phyloP scores from a whole-genome alignment of 139 green algal species.

The Micractinium sp. region DNA sequence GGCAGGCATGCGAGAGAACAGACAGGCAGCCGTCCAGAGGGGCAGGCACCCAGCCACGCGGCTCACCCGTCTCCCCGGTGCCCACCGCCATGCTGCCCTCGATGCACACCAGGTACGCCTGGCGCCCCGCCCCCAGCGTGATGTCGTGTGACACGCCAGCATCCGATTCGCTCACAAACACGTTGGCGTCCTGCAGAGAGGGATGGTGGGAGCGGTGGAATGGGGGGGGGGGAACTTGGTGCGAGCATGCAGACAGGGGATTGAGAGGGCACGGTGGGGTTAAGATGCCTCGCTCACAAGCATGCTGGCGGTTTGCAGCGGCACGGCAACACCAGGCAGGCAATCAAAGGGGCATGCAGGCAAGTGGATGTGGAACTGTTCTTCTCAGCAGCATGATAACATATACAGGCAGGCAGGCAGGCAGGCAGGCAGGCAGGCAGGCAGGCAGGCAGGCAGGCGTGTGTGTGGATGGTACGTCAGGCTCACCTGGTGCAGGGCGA shows the following conservation, averaged over 20 bases:
- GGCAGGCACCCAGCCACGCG: too few species aligned
- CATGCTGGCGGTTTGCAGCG: slow-evolving; percentile 73
- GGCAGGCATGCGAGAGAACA: too few species aligned
- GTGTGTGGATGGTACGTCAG: too few species aligned
- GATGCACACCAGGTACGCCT: slow-evolving; percentile 70
- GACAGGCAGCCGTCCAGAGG: too few species aligned
- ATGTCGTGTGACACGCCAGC: slow-evolving; percentile 43
- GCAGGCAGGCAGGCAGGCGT: too few species aligned
- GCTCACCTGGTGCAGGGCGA: slow-evolving; percentile 62
- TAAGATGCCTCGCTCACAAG: slow-evolving; percentile 61
- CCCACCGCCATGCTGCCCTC: slow-evolving; percentile 58
- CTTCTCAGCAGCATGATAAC: too few species aligned
- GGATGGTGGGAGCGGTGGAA: neutral
- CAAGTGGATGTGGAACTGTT: too few species aligned
- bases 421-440: neutral
- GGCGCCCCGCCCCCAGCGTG: slow-evolving; percentile 22
- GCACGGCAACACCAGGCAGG: too few species aligned
- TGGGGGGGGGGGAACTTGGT: too few species aligned
- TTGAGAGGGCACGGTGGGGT: too few species aligned
- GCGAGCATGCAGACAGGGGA: too few species aligned
- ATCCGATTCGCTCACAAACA: slow-evolving; percentile 75
- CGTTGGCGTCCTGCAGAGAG: slow-evolving; percentile 70
- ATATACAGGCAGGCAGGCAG: too few species aligned
- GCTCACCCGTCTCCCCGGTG: neutral
- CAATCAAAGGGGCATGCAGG: neutral